phyloP scores from a whole-genome alignment of 2,329 filamentous ascomycete species.

The Talaromyces islandicus region DNA sequence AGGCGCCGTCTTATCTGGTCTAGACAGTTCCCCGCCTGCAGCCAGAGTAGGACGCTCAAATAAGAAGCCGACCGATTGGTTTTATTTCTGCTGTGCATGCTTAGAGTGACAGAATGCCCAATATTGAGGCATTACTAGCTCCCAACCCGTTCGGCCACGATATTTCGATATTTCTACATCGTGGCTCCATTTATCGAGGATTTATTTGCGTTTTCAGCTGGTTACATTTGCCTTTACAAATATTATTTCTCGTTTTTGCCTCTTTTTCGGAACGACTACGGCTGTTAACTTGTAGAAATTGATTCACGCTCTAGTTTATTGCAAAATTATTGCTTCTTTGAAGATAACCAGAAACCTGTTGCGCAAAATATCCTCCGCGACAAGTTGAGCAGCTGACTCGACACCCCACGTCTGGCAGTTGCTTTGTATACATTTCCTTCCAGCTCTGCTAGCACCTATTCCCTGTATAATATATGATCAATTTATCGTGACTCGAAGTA shows the following conservation, averaged over 20 bases:
- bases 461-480: neutral
- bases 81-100: too few species aligned
- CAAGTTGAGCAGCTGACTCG: slow-evolving; percentile 26
- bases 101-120: neutral
- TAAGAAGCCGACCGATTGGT: neutral
- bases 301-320: neutral
- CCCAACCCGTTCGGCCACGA: neutral
- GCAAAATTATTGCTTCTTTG: slow-evolving; percentile 18
- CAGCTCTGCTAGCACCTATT: neutral
- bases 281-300: neutral
- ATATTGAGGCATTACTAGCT: neutral
- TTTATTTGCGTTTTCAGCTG: neutral
- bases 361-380: slow-evolving; percentile 20
- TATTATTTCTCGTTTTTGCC: neutral
- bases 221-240: neutral
- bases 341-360: slow-evolving; percentile 20
- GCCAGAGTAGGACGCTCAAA: neutral
- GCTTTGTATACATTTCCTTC: slow-evolving; percentile 19
- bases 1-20: too few species aligned
- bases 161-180: neutral
- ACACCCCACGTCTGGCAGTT: slow-evolving; percentile 35
- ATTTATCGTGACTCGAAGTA: too few species aligned
- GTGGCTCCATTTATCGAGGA: neutral
- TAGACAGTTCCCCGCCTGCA: neutral
- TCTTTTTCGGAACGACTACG: neutral